Evolutionary conservation across 345 rosid genomes (phyloP).

Genomic region (Linum trigynum): DNA sequence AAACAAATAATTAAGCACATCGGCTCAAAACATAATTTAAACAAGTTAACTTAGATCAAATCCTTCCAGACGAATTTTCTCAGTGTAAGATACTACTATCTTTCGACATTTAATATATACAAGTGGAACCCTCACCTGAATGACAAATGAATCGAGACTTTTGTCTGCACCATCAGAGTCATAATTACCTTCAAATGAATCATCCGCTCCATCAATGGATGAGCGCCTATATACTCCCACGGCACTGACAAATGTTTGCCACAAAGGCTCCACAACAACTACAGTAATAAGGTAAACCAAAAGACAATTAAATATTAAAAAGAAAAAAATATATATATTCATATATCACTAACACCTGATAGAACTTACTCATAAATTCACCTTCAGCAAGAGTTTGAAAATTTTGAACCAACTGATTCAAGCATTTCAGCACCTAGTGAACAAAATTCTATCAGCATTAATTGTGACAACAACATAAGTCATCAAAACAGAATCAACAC

Average conservation of each 20-base stretch:
- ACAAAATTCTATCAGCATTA: slow-evolving; percentile 3
- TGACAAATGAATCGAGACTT: slow-evolving; percentile 80
- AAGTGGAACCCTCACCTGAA: slow-evolving; percentile 49
- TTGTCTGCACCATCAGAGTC: slow-evolving; percentile 94
- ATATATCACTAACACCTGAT: neutral
- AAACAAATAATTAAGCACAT: no score
- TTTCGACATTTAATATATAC: neutral
- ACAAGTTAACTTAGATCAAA: neutral
- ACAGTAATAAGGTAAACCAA: slow-evolving; percentile 25
- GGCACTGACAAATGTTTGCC: slow-evolving; percentile 87
- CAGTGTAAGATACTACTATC: neutral
- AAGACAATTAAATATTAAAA: slow-evolving; percentile 2
- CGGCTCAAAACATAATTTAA: neutral
- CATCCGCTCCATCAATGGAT: slow-evolving; percentile 67
- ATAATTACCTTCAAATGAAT: slow-evolving; percentile 67
- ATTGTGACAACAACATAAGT: slow-evolving; percentile 1
- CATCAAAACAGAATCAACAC: slow-evolving; percentile 13
- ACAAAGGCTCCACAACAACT: slow-evolving; percentile 71
- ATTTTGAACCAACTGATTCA: slow-evolving; percentile 86
- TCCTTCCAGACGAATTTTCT: neutral
- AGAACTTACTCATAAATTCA: slow-evolving; percentile 59
- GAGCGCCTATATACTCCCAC: slow-evolving; percentile 57
- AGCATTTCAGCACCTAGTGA: slow-evolving; percentile 74
- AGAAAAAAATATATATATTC: neutral
- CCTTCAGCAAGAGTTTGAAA: slow-evolving; percentile 55